Conservation (phyloP, 768 basidiomycete species). For the Leccinellum albellum region DNA sequence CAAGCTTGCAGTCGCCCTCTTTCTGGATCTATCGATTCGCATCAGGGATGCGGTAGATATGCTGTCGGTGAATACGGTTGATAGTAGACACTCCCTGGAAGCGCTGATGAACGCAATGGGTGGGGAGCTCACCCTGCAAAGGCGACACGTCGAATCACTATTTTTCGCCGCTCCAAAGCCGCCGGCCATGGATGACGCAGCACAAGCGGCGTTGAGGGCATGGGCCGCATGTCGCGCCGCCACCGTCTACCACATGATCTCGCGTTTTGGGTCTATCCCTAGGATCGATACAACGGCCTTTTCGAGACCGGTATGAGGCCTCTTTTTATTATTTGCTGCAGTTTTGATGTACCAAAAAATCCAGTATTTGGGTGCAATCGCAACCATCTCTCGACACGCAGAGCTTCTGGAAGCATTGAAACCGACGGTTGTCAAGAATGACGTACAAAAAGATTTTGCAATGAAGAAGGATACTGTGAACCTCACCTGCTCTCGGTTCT, state of each 20-base stretch:
- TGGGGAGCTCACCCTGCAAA: constrained; percentile 30
- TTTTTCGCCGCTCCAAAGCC: constrained; percentile 22
- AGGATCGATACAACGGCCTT: constrained; percentile 29
- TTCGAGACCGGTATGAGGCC: constrained; percentile 24
- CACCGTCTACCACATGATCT: constrained; percentile 19
- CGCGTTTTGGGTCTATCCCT: constrained; percentile 11
- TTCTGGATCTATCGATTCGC: constrained; percentile 35
- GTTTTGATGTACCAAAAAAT: neutral
- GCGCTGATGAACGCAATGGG: constrained; percentile 39
- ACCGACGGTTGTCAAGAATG: constrained; percentile 42
- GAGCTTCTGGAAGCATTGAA: constrained; percentile 47
- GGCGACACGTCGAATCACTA: constrained; percentile 23
- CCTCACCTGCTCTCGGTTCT: constrained; percentile 40
- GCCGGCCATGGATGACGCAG: constrained; percentile 16
- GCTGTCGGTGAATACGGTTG: constrained; percentile 27
- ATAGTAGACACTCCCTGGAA: constrained; percentile 30
- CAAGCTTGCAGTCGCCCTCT: constrained; percentile 37
- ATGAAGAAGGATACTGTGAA: constrained; percentile 30
- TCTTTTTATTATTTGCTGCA: neutral
- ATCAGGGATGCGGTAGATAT: constrained; percentile 40
- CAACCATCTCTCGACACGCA: constrained; percentile 43
- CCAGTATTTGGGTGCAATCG: constrained; percentile 43
- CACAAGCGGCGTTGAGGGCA: constrained; percentile 37
- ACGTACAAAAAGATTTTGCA: constrained; percentile 30
- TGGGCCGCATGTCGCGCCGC: constrained; percentile 43